These are phyloP conservation scores for Zygotorulaspora danielsina DNA, from an alignment of 805 yeast species.

Conservation along the genomic window DNA sequence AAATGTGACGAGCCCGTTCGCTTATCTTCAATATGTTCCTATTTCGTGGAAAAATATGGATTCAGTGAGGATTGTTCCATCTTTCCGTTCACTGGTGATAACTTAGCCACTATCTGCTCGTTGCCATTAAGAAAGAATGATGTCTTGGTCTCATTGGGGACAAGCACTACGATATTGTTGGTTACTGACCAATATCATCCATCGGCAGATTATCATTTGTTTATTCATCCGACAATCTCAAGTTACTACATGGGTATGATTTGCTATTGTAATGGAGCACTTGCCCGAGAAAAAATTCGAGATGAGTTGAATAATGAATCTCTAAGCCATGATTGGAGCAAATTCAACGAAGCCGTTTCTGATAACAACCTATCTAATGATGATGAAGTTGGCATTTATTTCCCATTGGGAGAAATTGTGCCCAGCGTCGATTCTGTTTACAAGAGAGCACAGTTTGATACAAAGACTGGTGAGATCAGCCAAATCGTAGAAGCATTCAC, in stretches of 20 bases:
- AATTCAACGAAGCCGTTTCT: constrained; percentile 48
- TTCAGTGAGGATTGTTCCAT: constrained; percentile 54
- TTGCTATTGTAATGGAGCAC: constrained; percentile 86
- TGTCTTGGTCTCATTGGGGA: constrained; percentile 76
- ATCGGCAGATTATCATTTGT: constrained; percentile 76
- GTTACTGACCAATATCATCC: constrained; percentile 76
- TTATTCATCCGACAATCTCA: constrained; percentile 78
- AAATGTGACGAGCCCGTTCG: constrained; percentile 43
- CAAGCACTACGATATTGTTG: constrained; percentile 83
- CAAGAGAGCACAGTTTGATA: constrained; percentile 45
- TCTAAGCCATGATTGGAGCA: constrained; percentile 48
- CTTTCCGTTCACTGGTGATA: constrained; percentile 85
- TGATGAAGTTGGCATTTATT: constrained; percentile 66
- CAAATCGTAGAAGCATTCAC: constrained; percentile 39
- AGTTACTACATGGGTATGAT: constrained; percentile 89
- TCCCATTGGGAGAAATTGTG: constrained; percentile 87
- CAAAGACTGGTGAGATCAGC: constrained; percentile 25
- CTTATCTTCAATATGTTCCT: constrained; percentile 49
- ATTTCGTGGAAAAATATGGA: constrained; percentile 63
- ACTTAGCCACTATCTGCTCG: constrained; percentile 80
- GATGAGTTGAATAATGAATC: constrained; percentile 49
- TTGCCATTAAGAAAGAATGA: constrained; percentile 75
- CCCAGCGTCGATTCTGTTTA: constrained; percentile 72
- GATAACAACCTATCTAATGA: constrained; percentile 38
- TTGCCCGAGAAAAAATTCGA: constrained; percentile 76